phyloP scores from a whole-genome alignment of 23 red algal species.

The Chondrus crispus region DNA sequence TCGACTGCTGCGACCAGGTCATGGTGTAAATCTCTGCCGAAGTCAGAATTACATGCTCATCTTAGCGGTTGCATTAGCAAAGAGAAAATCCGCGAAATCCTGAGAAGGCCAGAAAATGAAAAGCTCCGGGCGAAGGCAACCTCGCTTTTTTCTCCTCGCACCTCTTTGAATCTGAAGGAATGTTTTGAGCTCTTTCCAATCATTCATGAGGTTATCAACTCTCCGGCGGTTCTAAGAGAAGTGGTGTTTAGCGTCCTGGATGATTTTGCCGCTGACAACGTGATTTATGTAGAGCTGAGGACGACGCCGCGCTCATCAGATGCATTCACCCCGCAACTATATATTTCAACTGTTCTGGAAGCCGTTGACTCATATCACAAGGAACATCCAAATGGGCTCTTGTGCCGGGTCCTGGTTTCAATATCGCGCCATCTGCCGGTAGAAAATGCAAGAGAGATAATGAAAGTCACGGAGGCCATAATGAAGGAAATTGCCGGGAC shows the following conservation, averaged over 20 bases:
- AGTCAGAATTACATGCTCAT: constrained; percentile 57
- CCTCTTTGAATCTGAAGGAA: background rate
- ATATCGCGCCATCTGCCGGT: constrained; percentile 28
- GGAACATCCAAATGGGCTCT: background rate
- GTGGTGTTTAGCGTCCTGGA: constrained; percentile 9
- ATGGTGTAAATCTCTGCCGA: background rate
- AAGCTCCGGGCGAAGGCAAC: background rate
- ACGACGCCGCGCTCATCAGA: constrained; percentile 22
- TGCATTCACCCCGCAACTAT: background rate
- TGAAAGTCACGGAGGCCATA: background rate
- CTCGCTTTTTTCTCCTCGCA: background rate
- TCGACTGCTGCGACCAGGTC: background rate
- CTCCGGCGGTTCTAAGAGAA: background rate
- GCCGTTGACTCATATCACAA: background rate
- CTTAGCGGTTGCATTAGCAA: constrained; percentile 40
- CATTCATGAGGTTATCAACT: constrained; percentile 49
- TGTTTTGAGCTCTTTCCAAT: constrained; percentile 44
- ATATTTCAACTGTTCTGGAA: constrained; percentile 25
- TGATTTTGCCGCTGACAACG: constrained; percentile 47
- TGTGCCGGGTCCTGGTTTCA: constrained; percentile 48
- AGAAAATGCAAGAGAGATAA: background rate
- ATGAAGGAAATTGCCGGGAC: background rate
- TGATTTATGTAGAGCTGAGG: constrained; percentile 45
- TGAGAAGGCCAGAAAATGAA: constrained; percentile 15
- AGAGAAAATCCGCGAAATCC: background rate